A percentile compares a stretch with the other conserved stretches of the same genome.
phyloP scores from a whole-genome alignment of 2,329 filamentous ascomycete genomes.

The Akanthomyces uredinophilus region DNA sequence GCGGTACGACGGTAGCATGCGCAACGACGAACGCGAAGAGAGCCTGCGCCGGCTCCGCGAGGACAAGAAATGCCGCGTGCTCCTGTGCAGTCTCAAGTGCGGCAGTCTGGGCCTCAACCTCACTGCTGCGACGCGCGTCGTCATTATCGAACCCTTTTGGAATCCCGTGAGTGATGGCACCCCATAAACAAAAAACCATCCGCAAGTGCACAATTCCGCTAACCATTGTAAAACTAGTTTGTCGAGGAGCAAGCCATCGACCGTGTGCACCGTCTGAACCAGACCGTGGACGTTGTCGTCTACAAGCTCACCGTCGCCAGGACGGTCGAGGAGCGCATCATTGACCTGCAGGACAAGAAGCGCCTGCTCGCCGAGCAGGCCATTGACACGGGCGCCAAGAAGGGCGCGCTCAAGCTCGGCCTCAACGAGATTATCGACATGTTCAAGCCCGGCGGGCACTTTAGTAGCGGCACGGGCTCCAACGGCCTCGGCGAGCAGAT shows the following conservation, averaged over 20 bases:
- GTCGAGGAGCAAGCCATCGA: conserved; percentile 99
- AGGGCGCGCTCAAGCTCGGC: conserved; percentile 72
- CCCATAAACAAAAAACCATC: neutral
- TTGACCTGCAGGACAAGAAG: conserved; percentile 93
- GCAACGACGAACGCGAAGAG: conserved; percentile 85
- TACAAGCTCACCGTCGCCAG: conserved; percentile 87
- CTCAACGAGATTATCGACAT: conserved; percentile 91
- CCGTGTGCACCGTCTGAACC: conserved; percentile 95
- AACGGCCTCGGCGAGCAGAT: conserved; percentile 23
- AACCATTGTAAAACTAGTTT: conserved; percentile 49
- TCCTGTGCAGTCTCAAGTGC: conserved; percentile 92
- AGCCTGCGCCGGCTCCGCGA: conserved; percentile 72
- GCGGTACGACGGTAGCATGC: conserved; percentile 93
- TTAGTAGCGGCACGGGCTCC: conserved; percentile 29
- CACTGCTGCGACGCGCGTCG: conserved; percentile 85
- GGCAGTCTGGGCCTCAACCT: conserved; percentile 90
- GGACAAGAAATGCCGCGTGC: conserved; percentile 68
- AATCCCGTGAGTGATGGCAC: conserved; percentile 62
- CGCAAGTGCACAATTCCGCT: conserved; percentile 5
- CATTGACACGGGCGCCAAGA: conserved; percentile 75
- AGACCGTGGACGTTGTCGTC: conserved; percentile 89
- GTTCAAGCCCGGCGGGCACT: conserved; percentile 63
- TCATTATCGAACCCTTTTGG: conserved; percentile 98
- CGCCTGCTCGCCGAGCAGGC: conserved; percentile 84
- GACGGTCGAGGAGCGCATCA: conserved; percentile 88